Base-by-base conservation (phyloP, 2,329 filamentous ascomycete species). In the Aspergillus novoparasiticus region DNA sequence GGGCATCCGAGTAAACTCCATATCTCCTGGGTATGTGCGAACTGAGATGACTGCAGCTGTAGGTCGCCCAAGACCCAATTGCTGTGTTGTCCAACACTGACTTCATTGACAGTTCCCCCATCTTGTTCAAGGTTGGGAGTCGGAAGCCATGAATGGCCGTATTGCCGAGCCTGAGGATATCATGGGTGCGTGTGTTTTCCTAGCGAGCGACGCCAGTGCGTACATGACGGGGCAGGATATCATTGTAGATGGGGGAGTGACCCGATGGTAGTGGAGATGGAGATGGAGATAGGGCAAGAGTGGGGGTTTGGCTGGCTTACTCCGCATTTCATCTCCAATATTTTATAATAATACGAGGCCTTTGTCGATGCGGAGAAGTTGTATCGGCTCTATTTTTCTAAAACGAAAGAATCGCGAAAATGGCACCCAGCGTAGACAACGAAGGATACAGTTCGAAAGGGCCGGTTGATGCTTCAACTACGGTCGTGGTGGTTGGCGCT, bases 161-260 rank as follows among this genome's bases (percentile, higher is more conserved):
- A n/a, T 41, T 6, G 39, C 39, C n/a, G 39, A 41, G 39, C 39
- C 39, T 0, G 39, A 41, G 19, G 39, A 41, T n/a, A 41, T 41
- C 34, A 80, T 79, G 69, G 82, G 82, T 12, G 81, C 79, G 0
- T 82, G 80, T 67, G 78, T 84, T 1, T 84, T 83, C 57, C 64
- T 84, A 48, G 82, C 81, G 1, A 81, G 81, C 55, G 81, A 84
- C 67, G 82, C 81, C 0, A 83, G 81, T 66, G 72, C 68, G 66
- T 83, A 78, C 64, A 80, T 78, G 59, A 82, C 80, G 1, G 82
- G 81, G 1, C 78, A 76, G 55, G 81, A 83, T 69, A 74, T 83
- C 45, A 64, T 81, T 16, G 79, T 84, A 21, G 81, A 84, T 66
- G 82, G 81, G 34, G 81, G 81, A 59, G 72, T 73, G 11, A 73